Evolutionary conservation across 768 basidiomycete species (phyloP), one percentile per base, ranked within the genome.

Genomic region (Collybia sp.): DNA sequence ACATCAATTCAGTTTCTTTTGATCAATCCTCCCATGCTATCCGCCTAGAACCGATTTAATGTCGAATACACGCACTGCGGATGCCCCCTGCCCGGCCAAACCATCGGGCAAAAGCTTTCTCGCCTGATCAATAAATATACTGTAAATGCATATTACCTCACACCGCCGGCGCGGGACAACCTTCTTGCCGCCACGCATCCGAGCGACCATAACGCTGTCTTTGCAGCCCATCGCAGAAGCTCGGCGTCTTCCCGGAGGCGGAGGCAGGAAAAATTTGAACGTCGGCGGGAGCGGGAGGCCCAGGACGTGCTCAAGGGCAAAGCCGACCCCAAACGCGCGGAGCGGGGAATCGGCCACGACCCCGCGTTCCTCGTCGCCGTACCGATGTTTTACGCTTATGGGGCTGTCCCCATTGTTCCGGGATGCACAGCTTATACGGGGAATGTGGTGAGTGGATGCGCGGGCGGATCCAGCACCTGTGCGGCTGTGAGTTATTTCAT

Each of bases 1-100:
- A n/a, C 10, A n/a, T 10, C 17, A 37, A 4, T 13, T 10, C 12
- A 5, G 11, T 16, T 12, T 46, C n/a, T 30, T 16, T 32, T 41
- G 11, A 38, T 4, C 20, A 6, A 5, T 34, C 3, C 15, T 19
- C 15, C 30, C 6, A 8, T 48, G 6, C 17, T 25, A 4, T 30
- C 13, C 16, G 35, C 32, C 18, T 37, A 75, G 58, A 46, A 62
- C 25, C 75, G 77, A 3, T 82, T 72, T 55, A 63, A 65, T 36
- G 56, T 68, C 16, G 60, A 68, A 3, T 83, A 83, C 59, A 70
- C 61, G 46, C 70, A 74, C 49, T 83, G 80, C 46, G 80, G 80
- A 2, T 81, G 81, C 53, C 66, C 74, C 0, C 56, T 65, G 5
- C 70, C 72, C 0, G 72, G 70, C 2, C 67, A 69, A 30, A 68